Conservation (phyloP, 2,329 filamentous ascomycete species). For the Penicillium verrucosum region DNA sequence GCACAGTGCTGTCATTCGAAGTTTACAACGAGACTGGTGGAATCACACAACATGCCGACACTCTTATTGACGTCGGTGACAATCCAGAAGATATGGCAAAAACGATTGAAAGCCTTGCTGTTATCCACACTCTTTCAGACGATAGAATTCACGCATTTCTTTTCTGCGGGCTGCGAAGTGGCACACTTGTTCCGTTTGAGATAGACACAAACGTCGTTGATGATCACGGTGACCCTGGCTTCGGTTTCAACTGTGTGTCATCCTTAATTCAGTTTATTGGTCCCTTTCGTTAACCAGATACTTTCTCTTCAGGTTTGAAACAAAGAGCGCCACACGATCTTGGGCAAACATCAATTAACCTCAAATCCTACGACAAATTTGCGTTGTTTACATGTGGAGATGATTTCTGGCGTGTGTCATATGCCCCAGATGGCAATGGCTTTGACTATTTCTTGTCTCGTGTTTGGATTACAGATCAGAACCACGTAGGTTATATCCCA, state of each 20-base stretch:
- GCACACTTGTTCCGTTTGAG: constrained; percentile 40
- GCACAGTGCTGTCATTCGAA: constrained; percentile 34
- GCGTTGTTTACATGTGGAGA: constrained; percentile 37
- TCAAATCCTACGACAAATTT: constrained; percentile 31
- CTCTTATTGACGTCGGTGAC: constrained; percentile 25
- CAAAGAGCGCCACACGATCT: constrained; percentile 31
- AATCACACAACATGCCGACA: constrained; percentile 24
- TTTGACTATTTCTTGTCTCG: constrained; percentile 32
- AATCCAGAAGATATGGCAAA: constrained; percentile 30
- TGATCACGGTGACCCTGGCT: constrained; percentile 1
- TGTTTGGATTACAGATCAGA: constrained; percentile 44
- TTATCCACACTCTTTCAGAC: constrained; percentile 22
- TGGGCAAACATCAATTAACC: constrained; percentile 38
- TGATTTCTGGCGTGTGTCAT: constrained; percentile 40
- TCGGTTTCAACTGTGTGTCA: constrained; percentile 28
- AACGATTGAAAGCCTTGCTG: constrained; percentile 36
- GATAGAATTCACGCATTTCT: constrained; percentile 24
- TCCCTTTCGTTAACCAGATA: neutral
- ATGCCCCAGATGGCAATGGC: constrained; percentile 21
- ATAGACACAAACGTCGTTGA: constrained; percentile 15
- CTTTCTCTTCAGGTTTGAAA: constrained; percentile 27
- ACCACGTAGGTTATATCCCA: constrained; percentile 32
- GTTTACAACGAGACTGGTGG: constrained; percentile 16
- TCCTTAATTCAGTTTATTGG: neutral
- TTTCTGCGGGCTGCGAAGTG: constrained; percentile 48